These are phyloP conservation scores for Glycine soja DNA, from an alignment of 306 rosid genomes.

Conservation along the genomic window DNA sequence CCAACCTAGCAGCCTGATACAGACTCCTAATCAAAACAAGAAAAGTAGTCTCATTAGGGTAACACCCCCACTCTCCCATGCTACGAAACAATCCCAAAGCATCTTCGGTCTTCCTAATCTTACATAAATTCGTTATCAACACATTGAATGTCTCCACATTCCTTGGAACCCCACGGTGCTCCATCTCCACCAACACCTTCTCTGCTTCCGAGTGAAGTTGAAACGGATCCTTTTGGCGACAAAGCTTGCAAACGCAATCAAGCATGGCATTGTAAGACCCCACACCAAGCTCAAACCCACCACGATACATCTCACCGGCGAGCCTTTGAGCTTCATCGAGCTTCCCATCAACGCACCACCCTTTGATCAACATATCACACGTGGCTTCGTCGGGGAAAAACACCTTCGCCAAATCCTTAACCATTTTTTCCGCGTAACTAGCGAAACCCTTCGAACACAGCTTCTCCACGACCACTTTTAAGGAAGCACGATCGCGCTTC, in stretches of 20 bases:
- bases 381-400: constrained; percentile 69
- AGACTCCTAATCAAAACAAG: constrained; percentile 67
- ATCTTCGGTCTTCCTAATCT: constrained; percentile 75
- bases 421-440: constrained; percentile 78
- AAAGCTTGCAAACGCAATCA: constrained; percentile 75
- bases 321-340: constrained; percentile 76
- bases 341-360: constrained; percentile 77
- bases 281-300: constrained; percentile 77
- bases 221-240: constrained; percentile 76
- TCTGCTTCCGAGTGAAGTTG: constrained; percentile 69
- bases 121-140: constrained; percentile 74
- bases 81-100: constrained; percentile 60
- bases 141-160: constrained; percentile 86
- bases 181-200: constrained; percentile 74
- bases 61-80: constrained; percentile 77
- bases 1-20: constrained; percentile 85
- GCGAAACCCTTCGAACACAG: constrained; percentile 75
- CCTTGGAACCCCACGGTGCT: constrained; percentile 70
- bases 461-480: constrained; percentile 66
- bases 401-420: constrained; percentile 68
- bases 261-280: constrained; percentile 76
- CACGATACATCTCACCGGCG: constrained; percentile 83
- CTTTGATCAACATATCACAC: constrained; percentile 70
- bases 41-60: constrained; percentile 61
- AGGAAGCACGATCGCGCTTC: constrained; percentile 60